These are phyloP conservation scores for Tolypocladium endophyticum DNA, from an alignment of 2,329 filamentous ascomycete species.

Conservation along the genomic window DNA sequence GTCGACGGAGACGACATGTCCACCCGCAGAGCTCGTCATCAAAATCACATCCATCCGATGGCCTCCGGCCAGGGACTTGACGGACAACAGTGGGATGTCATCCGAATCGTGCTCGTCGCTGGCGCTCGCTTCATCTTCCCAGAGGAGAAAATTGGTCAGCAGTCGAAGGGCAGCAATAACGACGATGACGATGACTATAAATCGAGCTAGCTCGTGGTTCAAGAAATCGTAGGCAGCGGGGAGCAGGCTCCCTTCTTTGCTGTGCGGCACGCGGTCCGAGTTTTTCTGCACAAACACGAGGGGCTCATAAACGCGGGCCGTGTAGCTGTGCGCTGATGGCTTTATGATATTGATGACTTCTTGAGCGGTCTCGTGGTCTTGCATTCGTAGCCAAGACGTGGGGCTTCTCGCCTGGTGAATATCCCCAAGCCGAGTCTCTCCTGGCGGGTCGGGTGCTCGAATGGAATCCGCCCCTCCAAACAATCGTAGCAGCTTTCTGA, in stretches of 20 bases:
- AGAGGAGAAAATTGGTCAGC: constrained; percentile 65
- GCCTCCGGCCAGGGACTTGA: constrained; percentile 49
- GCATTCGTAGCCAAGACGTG: constrained; percentile 63
- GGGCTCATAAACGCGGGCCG: constrained; percentile 65
- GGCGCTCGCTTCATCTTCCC: constrained; percentile 44
- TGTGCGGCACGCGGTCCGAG: constrained; percentile 52
- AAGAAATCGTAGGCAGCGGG: constrained; percentile 53
- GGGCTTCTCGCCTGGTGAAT: constrained; percentile 69
- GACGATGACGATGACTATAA: constrained; percentile 52
- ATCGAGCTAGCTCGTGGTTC: constrained; percentile 45
- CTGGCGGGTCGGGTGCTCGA: constrained; percentile 18
- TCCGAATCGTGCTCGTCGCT: constrained; percentile 34
- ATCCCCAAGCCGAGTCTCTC: constrained; percentile 37
- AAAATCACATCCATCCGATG: constrained; percentile 62
- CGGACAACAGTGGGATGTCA: constrained; percentile 40
- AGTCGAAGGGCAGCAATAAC: constrained; percentile 55
- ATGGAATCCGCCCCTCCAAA: constrained; percentile 7
- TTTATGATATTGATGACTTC: constrained; percentile 71
- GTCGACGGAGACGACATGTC: constrained; percentile 57
- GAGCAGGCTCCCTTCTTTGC: constrained; percentile 21
- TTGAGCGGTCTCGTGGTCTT: constrained; percentile 68
- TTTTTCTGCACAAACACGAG: constrained; percentile 61
- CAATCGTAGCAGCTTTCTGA: constrained; percentile 15
- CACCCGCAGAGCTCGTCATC: constrained; percentile 50
- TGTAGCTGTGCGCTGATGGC: constrained; percentile 58